Conservation (phyloP, 441 rosid genomes). For the Syzygium malaccense region DNA sequence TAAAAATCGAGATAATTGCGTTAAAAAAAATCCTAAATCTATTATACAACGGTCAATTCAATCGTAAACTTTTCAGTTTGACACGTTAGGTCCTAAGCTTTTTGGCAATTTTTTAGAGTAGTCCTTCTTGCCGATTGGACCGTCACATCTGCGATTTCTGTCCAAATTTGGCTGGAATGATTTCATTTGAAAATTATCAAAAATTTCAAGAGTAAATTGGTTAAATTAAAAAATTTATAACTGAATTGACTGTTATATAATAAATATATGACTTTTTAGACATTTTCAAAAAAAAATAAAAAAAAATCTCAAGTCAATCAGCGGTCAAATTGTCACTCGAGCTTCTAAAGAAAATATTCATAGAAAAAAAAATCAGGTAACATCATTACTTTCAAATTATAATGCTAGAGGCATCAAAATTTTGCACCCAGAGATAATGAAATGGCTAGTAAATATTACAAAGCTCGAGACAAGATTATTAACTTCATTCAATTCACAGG, state of each 20-base stretch:
- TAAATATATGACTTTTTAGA: neutral
- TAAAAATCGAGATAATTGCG: neutral
- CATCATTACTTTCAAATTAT: neutral
- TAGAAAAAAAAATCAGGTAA: neutral
- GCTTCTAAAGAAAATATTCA: neutral
- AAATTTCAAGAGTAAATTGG: neutral
- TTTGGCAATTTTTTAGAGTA: neutral
- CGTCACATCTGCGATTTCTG: fast-evolving
- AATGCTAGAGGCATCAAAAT: neutral
- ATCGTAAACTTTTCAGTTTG: fast-evolving
- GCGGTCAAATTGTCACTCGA: neutral
- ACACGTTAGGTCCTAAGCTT: fast-evolving
- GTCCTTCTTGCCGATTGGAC: neutral
- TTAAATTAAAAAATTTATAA: neutral
- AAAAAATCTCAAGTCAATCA: neutral
- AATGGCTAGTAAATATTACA: neutral
- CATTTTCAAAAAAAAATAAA: neutral
- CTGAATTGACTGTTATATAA: fast-evolving
- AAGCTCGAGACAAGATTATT: neutral
- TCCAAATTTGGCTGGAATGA: fast-evolving
- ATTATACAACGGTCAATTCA: fast-evolving
- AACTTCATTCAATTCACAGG: neutral
- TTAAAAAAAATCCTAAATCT: neutral
- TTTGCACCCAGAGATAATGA: neutral
- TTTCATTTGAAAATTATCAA: fast-evolving